Evolutionary conservation across 352 stramenopile species (phyloP).

Genomic region (Peronospora tabacina): DNA sequence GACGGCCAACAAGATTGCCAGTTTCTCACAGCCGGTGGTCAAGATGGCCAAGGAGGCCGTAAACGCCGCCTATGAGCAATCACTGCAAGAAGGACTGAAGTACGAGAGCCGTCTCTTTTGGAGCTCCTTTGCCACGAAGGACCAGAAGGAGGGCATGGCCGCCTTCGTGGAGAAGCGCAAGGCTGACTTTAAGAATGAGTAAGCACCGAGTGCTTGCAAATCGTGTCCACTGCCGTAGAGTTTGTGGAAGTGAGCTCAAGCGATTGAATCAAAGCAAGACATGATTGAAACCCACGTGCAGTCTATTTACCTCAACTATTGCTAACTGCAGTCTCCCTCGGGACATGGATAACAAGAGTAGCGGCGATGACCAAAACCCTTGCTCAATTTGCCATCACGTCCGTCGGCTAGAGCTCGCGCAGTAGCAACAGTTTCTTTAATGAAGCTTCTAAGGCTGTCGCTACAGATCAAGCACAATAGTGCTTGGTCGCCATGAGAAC

Average conservation of each 20-base stretch:
- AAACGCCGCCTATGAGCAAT: conserved; percentile 90
- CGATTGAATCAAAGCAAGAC: background rate
- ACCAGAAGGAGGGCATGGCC: conserved; percentile 93
- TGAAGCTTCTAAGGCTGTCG: background rate
- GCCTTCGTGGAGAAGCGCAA: conserved; percentile 97
- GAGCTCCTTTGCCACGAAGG: conserved; percentile 93
- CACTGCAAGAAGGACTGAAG: conserved; percentile 91
- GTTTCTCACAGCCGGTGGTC: conserved; percentile 92
- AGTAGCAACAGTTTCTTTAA: background rate
- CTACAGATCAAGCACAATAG: conserved; percentile 3
- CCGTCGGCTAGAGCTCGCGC: background rate
- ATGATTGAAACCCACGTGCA: background rate
- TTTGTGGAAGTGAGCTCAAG: background rate
- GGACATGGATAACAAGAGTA: conserved; percentile 1
- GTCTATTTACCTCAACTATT: background rate
- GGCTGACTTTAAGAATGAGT: conserved; percentile 92
- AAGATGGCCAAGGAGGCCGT: conserved; percentile 96
- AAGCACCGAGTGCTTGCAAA: conserved; percentile 19
- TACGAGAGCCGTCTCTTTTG: conserved; percentile 98
- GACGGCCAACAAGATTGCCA: conserved; percentile 93
- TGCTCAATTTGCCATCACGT: background rate
- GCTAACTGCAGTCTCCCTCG: conserved; percentile 1
- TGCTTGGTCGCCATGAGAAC: conserved; percentile 9
- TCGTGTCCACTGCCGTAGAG: background rate
- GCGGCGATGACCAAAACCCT: background rate